phyloP scores from a whole-genome alignment of 148 eudicot genomes.

The Cornus suecica region DNA sequence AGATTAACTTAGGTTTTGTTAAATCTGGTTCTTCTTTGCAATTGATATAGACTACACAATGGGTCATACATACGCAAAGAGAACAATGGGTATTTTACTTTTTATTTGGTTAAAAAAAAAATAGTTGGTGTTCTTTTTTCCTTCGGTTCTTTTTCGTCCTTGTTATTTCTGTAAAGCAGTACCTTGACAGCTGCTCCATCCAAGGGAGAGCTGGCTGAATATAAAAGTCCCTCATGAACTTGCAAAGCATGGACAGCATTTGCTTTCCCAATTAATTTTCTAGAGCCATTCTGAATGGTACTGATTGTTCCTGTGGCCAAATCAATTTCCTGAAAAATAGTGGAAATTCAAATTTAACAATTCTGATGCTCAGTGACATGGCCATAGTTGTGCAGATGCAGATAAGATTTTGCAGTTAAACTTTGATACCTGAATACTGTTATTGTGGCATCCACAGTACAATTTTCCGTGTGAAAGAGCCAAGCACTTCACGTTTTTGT shows the following conservation, averaged over 20 bases:
- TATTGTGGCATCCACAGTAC: constrained; percentile 51
- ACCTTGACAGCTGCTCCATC: constrained; percentile 50
- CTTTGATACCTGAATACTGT: constrained; percentile 42
- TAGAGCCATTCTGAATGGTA: constrained; percentile 37
- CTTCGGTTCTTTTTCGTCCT: not conserved
- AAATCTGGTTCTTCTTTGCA: too few species aligned
- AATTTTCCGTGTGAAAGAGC: constrained; percentile 43
- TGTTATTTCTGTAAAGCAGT: not conserved
- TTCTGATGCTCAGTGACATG: not conserved
- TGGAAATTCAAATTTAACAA: not conserved
- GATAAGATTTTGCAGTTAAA: not conserved
- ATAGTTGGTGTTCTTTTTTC: not conserved
- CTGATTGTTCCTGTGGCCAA: constrained; percentile 41
- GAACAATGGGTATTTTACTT: too few species aligned
- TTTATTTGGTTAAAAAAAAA: too few species aligned
- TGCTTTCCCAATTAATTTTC: constrained; percentile 37
- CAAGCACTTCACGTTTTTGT: constrained; percentile 36
- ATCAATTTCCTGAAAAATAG: constrained; percentile 39
- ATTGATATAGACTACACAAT: too few species aligned
- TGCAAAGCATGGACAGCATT: constrained; percentile 37
- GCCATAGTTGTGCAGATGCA: not conserved
- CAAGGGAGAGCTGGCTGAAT: constrained; percentile 34
- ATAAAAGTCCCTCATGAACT: constrained; percentile 35
- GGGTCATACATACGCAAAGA: too few species aligned
- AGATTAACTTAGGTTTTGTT: too few species aligned